Base-by-base conservation (phyloP, 2,329 filamentous ascomycete genomes). In the Pseudogymnoascus sp. region DNA sequence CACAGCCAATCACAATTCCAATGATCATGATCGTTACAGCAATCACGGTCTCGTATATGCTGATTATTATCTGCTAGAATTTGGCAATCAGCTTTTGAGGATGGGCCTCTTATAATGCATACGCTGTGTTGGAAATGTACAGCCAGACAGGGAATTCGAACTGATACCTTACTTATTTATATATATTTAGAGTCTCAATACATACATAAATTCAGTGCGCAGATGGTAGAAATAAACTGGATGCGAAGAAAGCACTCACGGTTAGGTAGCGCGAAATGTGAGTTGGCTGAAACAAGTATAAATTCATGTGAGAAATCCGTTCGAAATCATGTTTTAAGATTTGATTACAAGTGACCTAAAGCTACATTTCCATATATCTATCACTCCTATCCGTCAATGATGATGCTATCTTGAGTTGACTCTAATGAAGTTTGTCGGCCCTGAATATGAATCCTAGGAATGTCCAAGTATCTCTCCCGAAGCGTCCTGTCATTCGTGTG, bases 21-120 rank as follows among this genome's bases (percentile, higher is more conserved):
- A 69, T 5, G 71, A 65, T n/a, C 62, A 62, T 16, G 65, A 69
- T n/a, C 61, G 69, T 40, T 74, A 75, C 43, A 66, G 63, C 4
- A 68, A 77, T 33, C 75, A 76, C 65, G 78, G 78, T 0, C 65
- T 81, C 6, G 79, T 81, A 1, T 81, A 81, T 68, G 79, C 77
- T 2, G 78, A 81, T 66, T 81, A 81, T 63, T 81, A 76, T 64
- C 66, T 81, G 52, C 65, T 81, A 4, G 77, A 79, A 63, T 79
- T 78, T 70, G 78, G 78, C 2, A 81, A 81, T 60, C 75, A 76
- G 55, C 65, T 82, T n/a, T 62, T 81, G 41, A 66, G 70, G 37
- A 72, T 77, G 72, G 72, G 73, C 1, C 58, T 72, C 28, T 7
- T 66, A 25, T 67, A 58, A 38, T 18, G 7, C 8, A 31, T 31